phyloP scores from a whole-genome alignment of 345 rosid species.

The Geranium rotundifolium region DNA sequence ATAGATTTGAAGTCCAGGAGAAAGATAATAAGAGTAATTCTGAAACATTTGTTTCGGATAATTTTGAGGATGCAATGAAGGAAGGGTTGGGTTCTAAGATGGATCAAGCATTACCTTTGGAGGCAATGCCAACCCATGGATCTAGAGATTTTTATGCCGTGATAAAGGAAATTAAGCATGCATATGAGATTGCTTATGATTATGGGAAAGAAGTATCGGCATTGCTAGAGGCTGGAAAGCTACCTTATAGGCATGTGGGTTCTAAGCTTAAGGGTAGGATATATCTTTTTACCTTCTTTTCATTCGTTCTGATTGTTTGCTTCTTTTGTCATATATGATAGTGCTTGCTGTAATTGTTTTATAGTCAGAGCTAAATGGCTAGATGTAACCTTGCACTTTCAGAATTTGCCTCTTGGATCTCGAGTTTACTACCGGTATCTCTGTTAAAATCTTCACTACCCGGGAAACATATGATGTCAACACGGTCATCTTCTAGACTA shows the following conservation, averaged over 20 bases:
- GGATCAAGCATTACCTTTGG: slow-evolving; percentile 36
- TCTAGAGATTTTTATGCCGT: slow-evolving; percentile 77
- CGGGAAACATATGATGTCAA: slow-evolving; percentile 23
- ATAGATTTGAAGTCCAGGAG: slow-evolving; percentile 14
- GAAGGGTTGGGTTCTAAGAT: slow-evolving; percentile 75
- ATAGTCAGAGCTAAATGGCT: slow-evolving; percentile 11
- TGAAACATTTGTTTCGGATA: slow-evolving; percentile 32
- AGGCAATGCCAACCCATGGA: slow-evolving; percentile 54
- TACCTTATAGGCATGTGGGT: slow-evolving; percentile 64
- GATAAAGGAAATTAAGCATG: slow-evolving; percentile 73
- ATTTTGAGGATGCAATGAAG: slow-evolving; percentile 37
- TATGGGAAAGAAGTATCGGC: slow-evolving; percentile 83
- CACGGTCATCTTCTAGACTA: slow-evolving; percentile 38
- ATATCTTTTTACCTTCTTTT: neutral
- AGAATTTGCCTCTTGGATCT: slow-evolving; percentile 67
- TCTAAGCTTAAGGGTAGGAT: slow-evolving; percentile 51
- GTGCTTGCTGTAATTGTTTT: neutral
- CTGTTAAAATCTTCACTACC: slow-evolving; percentile 33
- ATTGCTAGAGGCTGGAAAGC: slow-evolving; percentile 76
- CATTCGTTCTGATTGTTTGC: neutral
- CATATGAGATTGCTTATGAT: slow-evolving; percentile 64
- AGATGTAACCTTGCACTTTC: slow-evolving; percentile 23
- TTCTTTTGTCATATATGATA: neutral
- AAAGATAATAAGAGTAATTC: slow-evolving; percentile 17
- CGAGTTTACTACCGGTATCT: slow-evolving; percentile 39